Conservation (phyloP, 1,139 yeast genomes). For the Protomyces arabidopsidicola region DNA sequence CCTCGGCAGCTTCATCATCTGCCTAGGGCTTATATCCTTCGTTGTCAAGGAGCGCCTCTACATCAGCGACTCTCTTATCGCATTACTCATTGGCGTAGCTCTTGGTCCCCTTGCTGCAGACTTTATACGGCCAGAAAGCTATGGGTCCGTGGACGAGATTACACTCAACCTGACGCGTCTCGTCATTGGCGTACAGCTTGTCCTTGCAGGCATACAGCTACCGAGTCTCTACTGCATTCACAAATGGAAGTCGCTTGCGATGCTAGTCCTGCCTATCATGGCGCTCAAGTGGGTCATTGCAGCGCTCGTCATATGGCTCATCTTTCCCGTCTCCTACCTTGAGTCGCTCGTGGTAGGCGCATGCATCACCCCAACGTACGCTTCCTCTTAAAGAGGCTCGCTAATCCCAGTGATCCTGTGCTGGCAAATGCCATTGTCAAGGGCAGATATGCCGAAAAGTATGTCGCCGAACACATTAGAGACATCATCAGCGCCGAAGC, state of each 20-base stretch:
- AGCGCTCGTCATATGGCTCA: slow-evolving; percentile 41
- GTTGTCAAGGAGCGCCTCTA: slow-evolving; percentile 36
- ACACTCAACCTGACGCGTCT: slow-evolving; percentile 43
- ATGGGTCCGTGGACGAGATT: slow-evolving; percentile 33
- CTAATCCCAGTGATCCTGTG: slow-evolving; percentile 49
- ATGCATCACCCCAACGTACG: slow-evolving; percentile 10
- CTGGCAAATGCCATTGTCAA: slow-evolving; percentile 45
- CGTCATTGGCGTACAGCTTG: slow-evolving; percentile 45
- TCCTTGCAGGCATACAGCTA: slow-evolving; percentile 45
- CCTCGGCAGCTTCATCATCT: slow-evolving; percentile 38
- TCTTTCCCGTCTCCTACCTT: slow-evolving; percentile 36
- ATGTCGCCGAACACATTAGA: slow-evolving; percentile 39
- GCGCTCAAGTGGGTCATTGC: slow-evolving; percentile 45
- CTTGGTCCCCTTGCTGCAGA: slow-evolving; percentile 31
- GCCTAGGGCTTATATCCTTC: slow-evolving; percentile 37
- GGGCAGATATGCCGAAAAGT: slow-evolving; percentile 44
- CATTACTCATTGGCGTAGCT: slow-evolving; percentile 38
- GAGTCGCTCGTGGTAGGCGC: slow-evolving; percentile 20
- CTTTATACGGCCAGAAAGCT: slow-evolving; percentile 35
- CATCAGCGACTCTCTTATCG: slow-evolving; percentile 37
- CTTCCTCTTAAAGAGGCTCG: slow-evolving; percentile 11
- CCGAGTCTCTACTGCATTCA: slow-evolving; percentile 43
- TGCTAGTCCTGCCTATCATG: slow-evolving; percentile 45
- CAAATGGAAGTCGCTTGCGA: slow-evolving; percentile 39
- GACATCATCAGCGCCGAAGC: slow-evolving; percentile 43